A percentile compares a stretch with the other conserved stretches of the same genome.
Evolutionary conservation across 202 grass and related monocot species (phyloP).

Genomic region (Panicum virgatum): DNA sequence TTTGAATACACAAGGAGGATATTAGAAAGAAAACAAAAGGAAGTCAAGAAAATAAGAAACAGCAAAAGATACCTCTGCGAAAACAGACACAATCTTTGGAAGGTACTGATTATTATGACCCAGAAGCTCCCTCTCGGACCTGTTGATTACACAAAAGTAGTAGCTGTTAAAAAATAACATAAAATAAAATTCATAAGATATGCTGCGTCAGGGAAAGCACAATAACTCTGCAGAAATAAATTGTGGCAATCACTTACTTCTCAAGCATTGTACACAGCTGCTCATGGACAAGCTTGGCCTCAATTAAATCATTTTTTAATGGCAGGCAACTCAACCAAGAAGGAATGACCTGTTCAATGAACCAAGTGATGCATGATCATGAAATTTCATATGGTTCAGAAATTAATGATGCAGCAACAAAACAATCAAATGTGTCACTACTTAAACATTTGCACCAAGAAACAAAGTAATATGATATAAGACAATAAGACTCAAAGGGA

Average conservation of each 20-base stretch:
- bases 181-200: conserved; percentile 10
- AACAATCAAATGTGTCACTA: not conserved
- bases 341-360: conserved; percentile 64
- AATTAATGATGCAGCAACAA: conserved; percentile 11
- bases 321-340: conserved; percentile 84
- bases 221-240: conserved; percentile 1
- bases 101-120: conserved; percentile 81
- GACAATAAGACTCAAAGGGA: not conserved
- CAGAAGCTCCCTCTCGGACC: conserved; percentile 75
- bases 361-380: conserved; percentile 9
- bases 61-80: conserved; percentile 64
- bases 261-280: conserved; percentile 84
- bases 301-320: conserved; percentile 81
- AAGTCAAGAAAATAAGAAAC: conserved; percentile 26
- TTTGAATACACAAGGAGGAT: not conserved
- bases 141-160: conserved; percentile 40
- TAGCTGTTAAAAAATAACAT: conserved; percentile 15
- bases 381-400: conserved; percentile 22
- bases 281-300: conserved; percentile 82
- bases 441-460: conserved; percentile 4
- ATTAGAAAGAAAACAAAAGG: not conserved
- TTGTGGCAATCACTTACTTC: conserved; percentile 57
- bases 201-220: conserved; percentile 22
- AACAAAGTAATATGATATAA: conserved; percentile 19
- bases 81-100: conserved; percentile 75